Conservation (phyloP, 1,284 basidiomycete species). For the Tilletia setariae region DNA sequence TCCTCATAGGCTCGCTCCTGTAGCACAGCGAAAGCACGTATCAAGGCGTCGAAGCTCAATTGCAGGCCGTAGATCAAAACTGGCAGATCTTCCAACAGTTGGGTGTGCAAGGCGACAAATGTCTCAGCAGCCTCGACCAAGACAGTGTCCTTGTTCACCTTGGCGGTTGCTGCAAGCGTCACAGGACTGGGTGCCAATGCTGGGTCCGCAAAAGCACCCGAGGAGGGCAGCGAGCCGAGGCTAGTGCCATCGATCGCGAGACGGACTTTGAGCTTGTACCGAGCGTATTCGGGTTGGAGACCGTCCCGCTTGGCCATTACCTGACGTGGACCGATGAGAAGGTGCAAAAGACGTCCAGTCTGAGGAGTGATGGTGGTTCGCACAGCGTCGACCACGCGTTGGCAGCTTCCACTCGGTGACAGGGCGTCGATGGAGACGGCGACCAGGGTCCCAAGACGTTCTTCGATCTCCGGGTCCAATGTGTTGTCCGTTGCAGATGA, state of each 20-base stretch:
- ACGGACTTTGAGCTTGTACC: slow-evolving; percentile 35
- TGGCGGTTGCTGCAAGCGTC: neutral
- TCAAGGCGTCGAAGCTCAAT: slow-evolving; percentile 51
- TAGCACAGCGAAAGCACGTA: slow-evolving; percentile 48
- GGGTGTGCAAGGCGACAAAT: slow-evolving; percentile 53
- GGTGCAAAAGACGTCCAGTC: slow-evolving; percentile 45
- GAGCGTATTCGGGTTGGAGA: slow-evolving; percentile 51
- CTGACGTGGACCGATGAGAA: slow-evolving; percentile 38
- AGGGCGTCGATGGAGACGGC: neutral
- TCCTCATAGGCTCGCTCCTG: slow-evolving; percentile 29
- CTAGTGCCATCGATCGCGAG: neutral
- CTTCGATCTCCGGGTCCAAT: slow-evolving; percentile 9
- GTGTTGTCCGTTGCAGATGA: neutral
- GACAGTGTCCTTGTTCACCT: neutral
- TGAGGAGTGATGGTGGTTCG: slow-evolving; percentile 33
- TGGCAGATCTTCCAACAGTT: slow-evolving; percentile 56
- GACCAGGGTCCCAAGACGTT: neutral
- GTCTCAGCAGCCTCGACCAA: slow-evolving; percentile 45
- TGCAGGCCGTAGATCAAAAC: slow-evolving; percentile 53
- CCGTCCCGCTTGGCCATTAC: slow-evolving; percentile 54
- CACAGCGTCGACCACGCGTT: slow-evolving; percentile 34
- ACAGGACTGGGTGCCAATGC: neutral
- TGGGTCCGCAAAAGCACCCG: neutral
- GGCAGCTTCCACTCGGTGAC: slow-evolving; percentile 23
- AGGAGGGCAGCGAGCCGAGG: neutral